These are phyloP conservation scores for Elongisporangium senticosum DNA, from an alignment of 352 stramenopile species.

Conservation along the genomic window DNA sequence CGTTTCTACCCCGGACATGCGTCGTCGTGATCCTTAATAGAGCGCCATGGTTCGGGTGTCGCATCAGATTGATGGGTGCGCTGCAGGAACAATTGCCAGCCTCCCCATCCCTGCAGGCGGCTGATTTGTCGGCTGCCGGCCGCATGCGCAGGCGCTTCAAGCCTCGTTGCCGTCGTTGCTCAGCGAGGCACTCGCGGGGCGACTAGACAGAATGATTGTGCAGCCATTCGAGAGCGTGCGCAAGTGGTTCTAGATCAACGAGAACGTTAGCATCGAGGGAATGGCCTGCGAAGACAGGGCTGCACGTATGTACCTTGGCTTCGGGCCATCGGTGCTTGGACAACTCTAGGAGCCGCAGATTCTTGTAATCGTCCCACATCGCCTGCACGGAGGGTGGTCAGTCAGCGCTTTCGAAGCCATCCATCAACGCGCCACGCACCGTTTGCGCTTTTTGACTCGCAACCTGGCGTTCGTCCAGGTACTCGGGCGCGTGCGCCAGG, in stretches of 20 bases:
- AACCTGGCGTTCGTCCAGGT: conserved; percentile 50
- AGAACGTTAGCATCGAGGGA: background rate
- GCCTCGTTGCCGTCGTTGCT: background rate
- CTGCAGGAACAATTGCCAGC: no score
- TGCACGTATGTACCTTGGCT: conserved; percentile 36
- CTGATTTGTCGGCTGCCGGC: background rate
- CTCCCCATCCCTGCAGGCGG: no score
- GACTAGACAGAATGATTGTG: conserved; percentile 55
- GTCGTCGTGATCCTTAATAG: background rate
- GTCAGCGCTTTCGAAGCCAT: background rate
- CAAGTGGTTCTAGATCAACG: conserved; percentile 39
- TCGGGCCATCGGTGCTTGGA: conserved; percentile 66
- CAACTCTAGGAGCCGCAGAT: conserved; percentile 54
- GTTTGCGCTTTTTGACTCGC: conserved; percentile 35
- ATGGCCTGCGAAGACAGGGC: background rate
- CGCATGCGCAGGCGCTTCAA: background rate
- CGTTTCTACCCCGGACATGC: background rate
- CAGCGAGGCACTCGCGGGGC: background rate
- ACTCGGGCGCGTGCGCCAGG: conserved; percentile 43
- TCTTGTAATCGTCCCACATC: conserved; percentile 66
- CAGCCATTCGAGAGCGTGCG: conserved; percentile 66
- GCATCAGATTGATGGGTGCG: background rate
- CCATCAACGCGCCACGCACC: conserved; percentile 4
- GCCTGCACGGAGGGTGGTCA: conserved; percentile 8
- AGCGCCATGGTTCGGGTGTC: background rate